Conservation (phyloP, 495 filamentous ascomycete species). For the Hypoxylon crocopeplum region DNA sequence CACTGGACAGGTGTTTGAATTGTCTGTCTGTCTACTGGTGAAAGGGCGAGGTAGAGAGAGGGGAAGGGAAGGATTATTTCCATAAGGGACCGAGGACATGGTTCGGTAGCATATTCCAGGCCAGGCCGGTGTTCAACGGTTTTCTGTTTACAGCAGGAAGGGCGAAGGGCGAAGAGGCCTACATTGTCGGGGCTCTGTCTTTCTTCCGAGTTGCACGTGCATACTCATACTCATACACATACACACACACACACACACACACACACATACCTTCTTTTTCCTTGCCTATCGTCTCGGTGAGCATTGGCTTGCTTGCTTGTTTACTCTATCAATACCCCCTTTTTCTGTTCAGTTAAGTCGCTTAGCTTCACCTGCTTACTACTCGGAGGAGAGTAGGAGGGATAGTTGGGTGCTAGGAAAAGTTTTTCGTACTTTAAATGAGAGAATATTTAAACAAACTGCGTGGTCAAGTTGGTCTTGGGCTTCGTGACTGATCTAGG, state of each 20-base stretch:
- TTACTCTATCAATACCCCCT: neutral
- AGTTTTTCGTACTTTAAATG: neutral
- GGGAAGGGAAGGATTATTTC: constrained; percentile 12
- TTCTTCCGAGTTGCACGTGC: no score
- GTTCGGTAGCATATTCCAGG: constrained; percentile 28
- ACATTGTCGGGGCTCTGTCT: constrained; percentile 2
- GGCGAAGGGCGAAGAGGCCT: neutral
- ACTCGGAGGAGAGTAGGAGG: neutral
- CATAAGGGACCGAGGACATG: constrained; percentile 5
- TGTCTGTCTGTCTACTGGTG: neutral
- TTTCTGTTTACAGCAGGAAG: constrained; percentile 9
- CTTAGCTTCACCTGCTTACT: no score
- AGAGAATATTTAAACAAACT: neutral
- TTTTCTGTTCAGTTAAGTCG: no score
- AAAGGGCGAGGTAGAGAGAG: neutral
- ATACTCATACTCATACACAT: neutral
- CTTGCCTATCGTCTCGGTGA: neutral
- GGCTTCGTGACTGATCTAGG: no score
- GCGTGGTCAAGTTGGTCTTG: no score
- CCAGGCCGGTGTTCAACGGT: constrained; percentile 32
- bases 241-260: neutral
- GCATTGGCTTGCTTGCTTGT: neutral
- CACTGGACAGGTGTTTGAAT: no score
- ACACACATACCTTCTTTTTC: neutral
- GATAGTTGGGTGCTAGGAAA: neutral